phyloP scores from a whole-genome alignment of 1,284 basidiomycete genomes.

The Cutaneotrichosporon cutaneum region DNA sequence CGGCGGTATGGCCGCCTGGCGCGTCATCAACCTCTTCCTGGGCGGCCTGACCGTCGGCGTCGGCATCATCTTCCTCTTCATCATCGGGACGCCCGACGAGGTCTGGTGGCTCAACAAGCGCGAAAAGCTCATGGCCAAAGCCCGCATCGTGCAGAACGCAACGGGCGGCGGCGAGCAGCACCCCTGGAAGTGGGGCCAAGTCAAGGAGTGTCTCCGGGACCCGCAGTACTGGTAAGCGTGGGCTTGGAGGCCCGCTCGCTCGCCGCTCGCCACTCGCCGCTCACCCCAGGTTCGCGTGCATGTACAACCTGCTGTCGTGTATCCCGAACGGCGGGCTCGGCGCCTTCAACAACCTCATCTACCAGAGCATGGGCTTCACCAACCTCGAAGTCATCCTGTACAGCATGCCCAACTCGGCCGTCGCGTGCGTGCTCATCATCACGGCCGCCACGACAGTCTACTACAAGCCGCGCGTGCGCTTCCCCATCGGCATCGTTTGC shows the following conservation, averaged over 20 bases:
- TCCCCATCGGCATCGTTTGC: constrained; percentile 28
- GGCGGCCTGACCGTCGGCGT: constrained; percentile 30
- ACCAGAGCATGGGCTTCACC: constrained; percentile 32
- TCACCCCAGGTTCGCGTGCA: constrained; percentile 7
- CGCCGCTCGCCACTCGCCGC: constrained; percentile 18
- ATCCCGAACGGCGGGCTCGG: constrained; percentile 35
- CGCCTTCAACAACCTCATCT: constrained; percentile 29
- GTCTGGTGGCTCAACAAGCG: constrained; percentile 35
- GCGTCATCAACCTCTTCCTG: constrained; percentile 41
- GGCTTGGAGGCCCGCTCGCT: background rate
- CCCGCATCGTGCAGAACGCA: constrained; percentile 31
- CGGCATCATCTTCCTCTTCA: constrained; percentile 16
- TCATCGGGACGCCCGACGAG: constrained; percentile 34
- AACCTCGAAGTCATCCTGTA: constrained; percentile 25
- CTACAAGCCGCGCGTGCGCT: constrained; percentile 21
- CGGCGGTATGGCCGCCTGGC: constrained; percentile 30
- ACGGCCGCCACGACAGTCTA: constrained; percentile 15
- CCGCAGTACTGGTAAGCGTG: constrained; percentile 32
- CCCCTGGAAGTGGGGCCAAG: constrained; percentile 34
- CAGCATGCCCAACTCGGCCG: constrained; percentile 28
- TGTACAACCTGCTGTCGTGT: constrained; percentile 27
- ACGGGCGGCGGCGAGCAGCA: constrained; percentile 28
- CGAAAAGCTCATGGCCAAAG: constrained; percentile 34
- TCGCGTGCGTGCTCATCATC: constrained; percentile 25
- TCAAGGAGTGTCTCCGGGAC: constrained; percentile 35